Evolutionary conservation across 2,329 filamentous ascomycete genomes (phyloP).

Genomic region (Fusarium pseudonygamai): DNA sequence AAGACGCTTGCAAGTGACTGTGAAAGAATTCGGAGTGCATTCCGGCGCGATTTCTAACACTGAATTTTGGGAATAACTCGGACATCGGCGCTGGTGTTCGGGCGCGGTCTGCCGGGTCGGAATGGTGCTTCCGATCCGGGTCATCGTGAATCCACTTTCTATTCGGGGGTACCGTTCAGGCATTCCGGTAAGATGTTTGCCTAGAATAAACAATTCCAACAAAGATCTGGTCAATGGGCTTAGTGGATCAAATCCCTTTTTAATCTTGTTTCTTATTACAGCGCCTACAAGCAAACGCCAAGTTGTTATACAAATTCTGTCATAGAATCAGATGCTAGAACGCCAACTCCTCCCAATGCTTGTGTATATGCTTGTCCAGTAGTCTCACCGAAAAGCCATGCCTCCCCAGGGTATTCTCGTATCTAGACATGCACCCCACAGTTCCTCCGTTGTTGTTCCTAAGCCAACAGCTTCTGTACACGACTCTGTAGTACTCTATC

Average conservation of each 20-base stretch:
- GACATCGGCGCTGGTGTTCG: background rate
- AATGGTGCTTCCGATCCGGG: conserved; percentile 28
- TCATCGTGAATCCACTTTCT: conserved; percentile 24
- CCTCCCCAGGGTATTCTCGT: conserved; percentile 30
- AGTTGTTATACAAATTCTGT: background rate
- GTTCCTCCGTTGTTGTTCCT: background rate
- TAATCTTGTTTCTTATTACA: background rate
- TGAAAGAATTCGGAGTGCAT: background rate
- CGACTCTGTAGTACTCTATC: conserved; percentile 51
- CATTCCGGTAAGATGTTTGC: background rate
- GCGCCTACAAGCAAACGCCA: conserved; percentile 9
- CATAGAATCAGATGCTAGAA: conserved; percentile 19
- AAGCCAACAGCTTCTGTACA: conserved; percentile 48
- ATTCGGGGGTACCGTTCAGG: conserved; percentile 1
- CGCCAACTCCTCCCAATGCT: conserved; percentile 32
- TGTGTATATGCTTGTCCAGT: conserved; percentile 27
- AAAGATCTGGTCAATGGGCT: background rate
- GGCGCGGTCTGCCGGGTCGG: conserved; percentile 11
- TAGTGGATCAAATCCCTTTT: background rate
- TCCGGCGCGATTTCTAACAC: background rate
- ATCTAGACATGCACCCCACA: conserved; percentile 10
- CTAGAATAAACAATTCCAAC: background rate
- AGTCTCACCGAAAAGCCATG: conserved; percentile 3
- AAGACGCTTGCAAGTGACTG: background rate
- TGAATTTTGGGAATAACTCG: background rate